Evolutionary conservation across 2,329 filamentous ascomycete genomes (phyloP), one percentile per base, ranked within the genome.

Genomic region (Aspergillus neoniger): DNA sequence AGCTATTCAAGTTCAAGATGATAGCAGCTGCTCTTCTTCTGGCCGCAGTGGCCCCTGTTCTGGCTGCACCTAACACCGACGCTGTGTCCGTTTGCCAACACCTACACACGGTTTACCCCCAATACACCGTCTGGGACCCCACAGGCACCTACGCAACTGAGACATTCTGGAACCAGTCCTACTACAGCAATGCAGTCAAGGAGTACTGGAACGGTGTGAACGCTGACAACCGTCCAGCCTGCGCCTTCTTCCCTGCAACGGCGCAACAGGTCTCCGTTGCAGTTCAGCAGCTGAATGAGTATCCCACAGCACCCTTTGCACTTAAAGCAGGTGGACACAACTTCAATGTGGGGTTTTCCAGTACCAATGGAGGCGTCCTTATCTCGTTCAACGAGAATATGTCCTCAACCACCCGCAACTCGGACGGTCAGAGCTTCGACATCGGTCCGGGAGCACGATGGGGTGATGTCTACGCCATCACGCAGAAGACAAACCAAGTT

Each of bases 191-290:
- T 30, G 39, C 59, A 2, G 55, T 57, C 10, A 36, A 28, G 9
- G 55, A 61, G 17, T 63, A 63, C 38, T 63, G 61, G 61, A 63
- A 63, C 14, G 59, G 55, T 8, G 49, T 60, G 36, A 63, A 63
- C 30, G 58, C 58, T 5, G n/a, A 58, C 2, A 52, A 57, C n/a
- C 58, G 58, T n/a, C 61, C 61, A 0, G 55, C 58, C 2, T 63
- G 61, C 25, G 54, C 55, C 28, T 63, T 63, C 51, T 63, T 58
- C 41, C 61, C 61, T 3, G 58, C 60, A 21, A 62, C 57, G 9
- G 60, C 60, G n/a, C 41, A 59, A 15, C 43, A 62, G 15, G 60
- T 62, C 8, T 55, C 60, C 4, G 39, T 28, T 2, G 60, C 57
- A 10, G 56, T 62, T 7, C 52, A 59, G 52, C 60, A 62, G 17